These are phyloP conservation scores for Pinguiococcus pyrenoidosus DNA, from an alignment of 108 stramenopile genomes.

Conservation along the genomic window DNA sequence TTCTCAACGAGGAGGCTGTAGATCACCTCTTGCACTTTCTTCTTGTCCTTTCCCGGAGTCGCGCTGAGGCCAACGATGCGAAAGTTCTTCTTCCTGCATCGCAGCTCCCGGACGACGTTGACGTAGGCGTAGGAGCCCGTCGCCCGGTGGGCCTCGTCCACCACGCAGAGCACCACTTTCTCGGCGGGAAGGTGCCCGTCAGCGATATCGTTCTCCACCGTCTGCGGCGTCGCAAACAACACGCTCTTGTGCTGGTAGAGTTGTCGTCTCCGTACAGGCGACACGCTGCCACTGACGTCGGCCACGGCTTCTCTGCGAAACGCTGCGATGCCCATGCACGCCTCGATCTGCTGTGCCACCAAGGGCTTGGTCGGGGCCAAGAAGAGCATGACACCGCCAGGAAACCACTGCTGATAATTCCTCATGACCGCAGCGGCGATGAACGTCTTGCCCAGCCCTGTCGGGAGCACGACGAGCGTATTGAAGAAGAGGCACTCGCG, in stretches of 20 bases:
- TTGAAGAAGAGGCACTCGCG: conserved; percentile 58
- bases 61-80: conserved; percentile 69
- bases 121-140: conserved; percentile 77
- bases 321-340: conserved; percentile 59
- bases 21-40: conserved; percentile 62
- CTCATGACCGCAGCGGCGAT: conserved; percentile 97
- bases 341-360: conserved; percentile 83
- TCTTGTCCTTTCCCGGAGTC: conserved; percentile 78
- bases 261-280: too few species aligned
- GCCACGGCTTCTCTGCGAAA: too few species aligned
- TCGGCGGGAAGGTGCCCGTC: conserved; percentile 16
- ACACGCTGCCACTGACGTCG: too few species aligned
- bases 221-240: not conserved
- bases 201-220: not conserved
- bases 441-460: conserved; percentile 94
- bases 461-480: conserved; percentile 85
- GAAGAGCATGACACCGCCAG: conserved; percentile 41
- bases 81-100: conserved; percentile 12
- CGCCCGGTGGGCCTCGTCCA: conserved; percentile 94
- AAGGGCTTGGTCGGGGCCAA: conserved; percentile 85
- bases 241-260: not conserved
- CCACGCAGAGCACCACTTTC: conserved; percentile 57
- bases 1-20: conserved; percentile 47
- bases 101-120: conserved; percentile 9
- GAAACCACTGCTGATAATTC: conserved; percentile 67